These are phyloP conservation scores for Claviceps digitariae DNA, from an alignment of 2,329 filamentous ascomycete species.

Conservation along the genomic window DNA sequence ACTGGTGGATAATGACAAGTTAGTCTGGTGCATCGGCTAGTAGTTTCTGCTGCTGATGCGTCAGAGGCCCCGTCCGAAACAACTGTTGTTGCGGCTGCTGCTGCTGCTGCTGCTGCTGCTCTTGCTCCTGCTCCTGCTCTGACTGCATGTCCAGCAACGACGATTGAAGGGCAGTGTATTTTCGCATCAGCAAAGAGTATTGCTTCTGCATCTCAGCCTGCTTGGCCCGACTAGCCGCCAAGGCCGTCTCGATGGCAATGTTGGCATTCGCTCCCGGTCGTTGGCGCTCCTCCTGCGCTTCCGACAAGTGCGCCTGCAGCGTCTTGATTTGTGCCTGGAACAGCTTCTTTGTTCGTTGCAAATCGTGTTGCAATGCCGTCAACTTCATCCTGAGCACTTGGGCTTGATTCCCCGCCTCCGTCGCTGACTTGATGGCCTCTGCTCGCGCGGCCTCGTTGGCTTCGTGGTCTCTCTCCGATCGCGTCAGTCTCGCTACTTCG, in stretches of 20 bases:
- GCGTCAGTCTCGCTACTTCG: conserved; percentile 47
- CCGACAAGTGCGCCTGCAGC: conserved; percentile 31
- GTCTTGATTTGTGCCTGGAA: conserved; percentile 35
- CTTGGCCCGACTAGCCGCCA: conserved; percentile 39
- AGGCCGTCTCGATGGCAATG: conserved; percentile 27
- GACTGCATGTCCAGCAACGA: conserved; percentile 34
- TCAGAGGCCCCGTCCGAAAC: too few relatives aligned
- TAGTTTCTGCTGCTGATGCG: background rate
- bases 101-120: background rate
- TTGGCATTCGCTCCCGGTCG: conserved; percentile 17
- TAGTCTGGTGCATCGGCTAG: conserved; percentile 18
- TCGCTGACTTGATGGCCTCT: conserved; percentile 41
- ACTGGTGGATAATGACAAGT: conserved; percentile 23
- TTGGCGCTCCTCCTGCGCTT: conserved; percentile 19
- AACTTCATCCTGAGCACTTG: conserved; percentile 47
- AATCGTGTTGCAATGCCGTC: conserved; percentile 32
- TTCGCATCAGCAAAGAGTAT: conserved; percentile 33
- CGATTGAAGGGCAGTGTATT: conserved; percentile 38
- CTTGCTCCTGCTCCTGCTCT: conserved; percentile 7
- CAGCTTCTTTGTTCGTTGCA: conserved; percentile 27
- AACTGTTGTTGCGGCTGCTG: background rate
- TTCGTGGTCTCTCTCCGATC: conserved; percentile 48
- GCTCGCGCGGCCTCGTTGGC: conserved; percentile 48
- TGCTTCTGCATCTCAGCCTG: conserved; percentile 41
- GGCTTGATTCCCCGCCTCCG: conserved; percentile 43